Base-by-base conservation (phyloP, 805 yeast species). In the Metschnikowia similis region DNA sequence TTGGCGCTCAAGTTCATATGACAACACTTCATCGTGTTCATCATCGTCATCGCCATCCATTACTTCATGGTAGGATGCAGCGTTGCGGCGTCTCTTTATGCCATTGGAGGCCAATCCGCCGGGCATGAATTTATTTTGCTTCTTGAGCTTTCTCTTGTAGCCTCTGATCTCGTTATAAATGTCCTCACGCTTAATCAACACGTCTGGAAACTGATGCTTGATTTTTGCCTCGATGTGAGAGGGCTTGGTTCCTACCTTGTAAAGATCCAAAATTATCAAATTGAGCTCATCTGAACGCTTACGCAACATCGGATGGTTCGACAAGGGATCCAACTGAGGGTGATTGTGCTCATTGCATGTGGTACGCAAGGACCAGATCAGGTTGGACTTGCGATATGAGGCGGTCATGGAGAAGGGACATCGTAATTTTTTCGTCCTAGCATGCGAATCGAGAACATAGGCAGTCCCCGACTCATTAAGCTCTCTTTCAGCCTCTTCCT, bases 331-430 rank as follows among this genome's bases (percentile, higher is more conserved):
- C 53, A 79, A 69, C 58, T 77, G 80, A 21, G 82, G 81, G 60
- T 80, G 84, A 59, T 80, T 80, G 63, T 80, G 84, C 57, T 77
- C 81, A 62, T 78, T 78, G 55, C 81, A 76, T 9, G 81, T 76
- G 11, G 80, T 77, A 48, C 74, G 72, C 43, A 80, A 65, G 17
- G 79, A 75, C 84, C 84, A 80, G 37, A 68, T 71, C 48, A 73
- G 72, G 47, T 71, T 74, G 43, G 73, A 69, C 57, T 79, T 80
- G 29, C 79, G 76, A 58, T 63, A 78, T 57, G 73, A 71, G 29
- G 84, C 83, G 38, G 81, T 79, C 80, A 80, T 78, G n/a, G 81
- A 69, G 61, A 78, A 80, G 26, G 83, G 83, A 62, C 84, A 80
- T 56, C 72, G 74, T 51, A 78, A 73, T 58, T 79, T 79, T 58